Conservation (phyloP, 2,329 filamentous ascomycete species). For the Pestalotiopsis sp. region DNA sequence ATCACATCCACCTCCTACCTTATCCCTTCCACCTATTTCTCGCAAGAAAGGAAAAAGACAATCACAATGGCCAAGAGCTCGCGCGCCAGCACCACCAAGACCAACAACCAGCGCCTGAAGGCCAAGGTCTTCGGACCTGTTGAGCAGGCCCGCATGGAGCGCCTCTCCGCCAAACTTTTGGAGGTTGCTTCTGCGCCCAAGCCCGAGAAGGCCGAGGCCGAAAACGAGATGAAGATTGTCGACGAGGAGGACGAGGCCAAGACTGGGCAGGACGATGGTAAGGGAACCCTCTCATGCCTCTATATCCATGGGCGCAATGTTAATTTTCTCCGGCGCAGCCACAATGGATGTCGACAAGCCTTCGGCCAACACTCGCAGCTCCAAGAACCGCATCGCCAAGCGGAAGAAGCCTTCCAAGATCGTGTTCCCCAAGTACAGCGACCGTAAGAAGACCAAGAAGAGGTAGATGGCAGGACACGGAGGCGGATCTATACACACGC, state of each 20-base stretch:
- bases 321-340: constrained; percentile 20
- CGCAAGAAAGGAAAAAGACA: background rate
- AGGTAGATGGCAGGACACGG: constrained; percentile 16
- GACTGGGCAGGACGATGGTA: constrained; percentile 22
- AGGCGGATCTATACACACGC: background rate
- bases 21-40: too few relatives aligned
- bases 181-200: constrained; percentile 79
- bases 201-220: constrained; percentile 66
- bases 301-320: constrained; percentile 15
- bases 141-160: constrained; percentile 76
- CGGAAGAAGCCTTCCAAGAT: constrained; percentile 58
- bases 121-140: constrained; percentile 81
- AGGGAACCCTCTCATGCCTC: background rate
- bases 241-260: constrained; percentile 29
- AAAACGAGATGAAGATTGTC: constrained; percentile 50
- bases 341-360: constrained; percentile 63
- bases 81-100: constrained; percentile 77
- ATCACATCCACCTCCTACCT: background rate
- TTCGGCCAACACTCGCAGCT: constrained; percentile 34
- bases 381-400: constrained; percentile 60
- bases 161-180: constrained; percentile 82
- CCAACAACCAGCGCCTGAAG: constrained; percentile 81
- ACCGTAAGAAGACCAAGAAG: constrained; percentile 46
- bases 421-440: constrained; percentile 61
- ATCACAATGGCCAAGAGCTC: constrained; percentile 81